Percentiles rank a stretch among this genome's conserved stretches.
Evolutionary conservation across 257 asterid species (phyloP).

Genomic region (Catharanthus roseus): DNA sequence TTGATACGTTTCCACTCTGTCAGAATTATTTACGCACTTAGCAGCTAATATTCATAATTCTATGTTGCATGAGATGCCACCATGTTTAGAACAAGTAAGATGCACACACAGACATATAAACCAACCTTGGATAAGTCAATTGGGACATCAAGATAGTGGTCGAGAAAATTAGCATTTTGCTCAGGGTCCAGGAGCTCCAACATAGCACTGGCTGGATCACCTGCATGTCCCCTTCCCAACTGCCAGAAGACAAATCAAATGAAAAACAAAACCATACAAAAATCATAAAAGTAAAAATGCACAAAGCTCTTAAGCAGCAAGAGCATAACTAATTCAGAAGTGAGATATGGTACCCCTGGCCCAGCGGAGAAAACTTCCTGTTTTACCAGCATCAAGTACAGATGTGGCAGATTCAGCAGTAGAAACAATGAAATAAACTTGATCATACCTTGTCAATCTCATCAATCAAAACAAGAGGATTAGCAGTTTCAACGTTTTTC

Average conservation of each 20-base stretch:
- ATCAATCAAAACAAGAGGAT: conserved; percentile 97
- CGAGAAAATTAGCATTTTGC: conserved; percentile 97
- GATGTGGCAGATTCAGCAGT: neutral
- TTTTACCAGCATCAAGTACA: neutral
- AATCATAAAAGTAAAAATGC: neutral
- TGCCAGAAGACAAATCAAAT: conserved; percentile 33
- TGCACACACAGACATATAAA: neutral
- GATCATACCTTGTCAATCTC: conserved; percentile 91
- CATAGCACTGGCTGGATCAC: conserved; percentile 99
- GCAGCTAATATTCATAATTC: neutral
- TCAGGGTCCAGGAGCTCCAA: conserved; percentile 98
- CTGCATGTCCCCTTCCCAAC: conserved; percentile 98
- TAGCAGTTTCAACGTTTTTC: conserved; percentile 91
- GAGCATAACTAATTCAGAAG: neutral
- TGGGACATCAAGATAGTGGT: conserved; percentile 97
- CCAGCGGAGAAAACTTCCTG: neutral
- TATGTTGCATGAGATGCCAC: neutral
- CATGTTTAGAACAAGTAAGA: neutral
- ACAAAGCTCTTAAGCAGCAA: neutral
- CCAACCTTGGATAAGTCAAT: conserved; percentile 95
- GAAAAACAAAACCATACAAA: neutral
- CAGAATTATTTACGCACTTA: neutral
- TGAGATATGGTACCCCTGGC: neutral
- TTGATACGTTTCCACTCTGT: neutral
- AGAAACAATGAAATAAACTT: conserved; percentile 1